Evolutionary conservation across 1,284 basidiomycete genomes (phyloP).

Genomic region (Trametes polyzona): DNA sequence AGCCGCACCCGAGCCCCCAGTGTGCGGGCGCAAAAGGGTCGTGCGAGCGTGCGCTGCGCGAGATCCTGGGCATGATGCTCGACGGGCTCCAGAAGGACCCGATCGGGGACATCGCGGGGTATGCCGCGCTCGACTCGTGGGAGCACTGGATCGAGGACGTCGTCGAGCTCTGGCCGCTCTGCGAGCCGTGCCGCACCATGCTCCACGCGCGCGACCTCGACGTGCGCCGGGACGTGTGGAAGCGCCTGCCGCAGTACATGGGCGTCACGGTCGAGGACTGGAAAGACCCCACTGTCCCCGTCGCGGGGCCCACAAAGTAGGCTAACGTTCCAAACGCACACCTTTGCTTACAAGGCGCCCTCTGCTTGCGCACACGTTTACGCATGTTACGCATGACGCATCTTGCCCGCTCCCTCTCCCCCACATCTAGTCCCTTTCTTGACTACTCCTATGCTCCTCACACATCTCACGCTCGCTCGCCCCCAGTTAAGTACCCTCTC

Average conservation of each 20-base stretch:
- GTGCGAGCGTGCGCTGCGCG: conserved; percentile 26
- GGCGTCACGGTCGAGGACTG: conserved; percentile 25
- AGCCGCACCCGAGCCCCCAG: conserved; percentile 17
- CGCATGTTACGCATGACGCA: too few species aligned
- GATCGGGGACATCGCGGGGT: conserved; percentile 26
- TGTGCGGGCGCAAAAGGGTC: conserved; percentile 20
- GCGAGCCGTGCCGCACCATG: conserved; percentile 27
- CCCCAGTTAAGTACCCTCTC: too few species aligned
- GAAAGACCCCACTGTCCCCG: conserved; percentile 19
- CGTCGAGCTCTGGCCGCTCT: conserved; percentile 27
- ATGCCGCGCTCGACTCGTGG: conserved; percentile 28
- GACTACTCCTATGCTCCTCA: too few species aligned
- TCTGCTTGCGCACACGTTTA: too few species aligned
- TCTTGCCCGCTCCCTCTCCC: too few species aligned
- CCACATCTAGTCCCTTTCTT: not conserved
- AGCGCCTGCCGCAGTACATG: conserved; percentile 22
- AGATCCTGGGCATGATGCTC: conserved; percentile 27
- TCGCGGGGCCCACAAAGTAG: conserved; percentile 4
- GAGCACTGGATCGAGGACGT: conserved; percentile 30
- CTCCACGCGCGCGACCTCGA: conserved; percentile 26
- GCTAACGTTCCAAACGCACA: too few species aligned
- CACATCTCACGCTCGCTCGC: too few species aligned
- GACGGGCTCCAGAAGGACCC: conserved; percentile 28
- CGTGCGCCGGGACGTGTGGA: conserved; percentile 24
- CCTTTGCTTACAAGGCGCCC: too few species aligned